Conservation (phyloP, 2,329 filamentous ascomycete species). For the Colletotrichum caudatum region DNA sequence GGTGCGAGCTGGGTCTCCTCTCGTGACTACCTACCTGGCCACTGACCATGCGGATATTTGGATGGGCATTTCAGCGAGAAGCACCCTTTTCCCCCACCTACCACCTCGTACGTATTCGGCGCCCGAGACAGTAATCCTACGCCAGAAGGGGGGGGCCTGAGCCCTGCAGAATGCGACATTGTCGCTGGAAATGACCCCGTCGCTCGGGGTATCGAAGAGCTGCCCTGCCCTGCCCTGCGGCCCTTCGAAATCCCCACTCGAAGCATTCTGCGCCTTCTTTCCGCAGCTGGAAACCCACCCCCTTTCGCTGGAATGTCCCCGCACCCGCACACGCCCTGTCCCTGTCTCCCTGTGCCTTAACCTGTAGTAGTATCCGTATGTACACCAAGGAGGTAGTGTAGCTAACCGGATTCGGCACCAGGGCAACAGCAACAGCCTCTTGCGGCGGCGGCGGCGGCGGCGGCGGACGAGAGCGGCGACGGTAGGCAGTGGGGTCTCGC, state of each 20-base stretch:
- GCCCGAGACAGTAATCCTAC: background rate
- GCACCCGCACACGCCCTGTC: constrained; percentile 15
- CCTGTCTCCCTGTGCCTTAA: background rate
- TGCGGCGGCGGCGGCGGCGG: background rate
- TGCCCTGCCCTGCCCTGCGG: background rate
- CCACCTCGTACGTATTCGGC: background rate
- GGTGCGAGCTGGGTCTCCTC: background rate
- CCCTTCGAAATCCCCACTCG: background rate
- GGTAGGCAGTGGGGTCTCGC: background rate
- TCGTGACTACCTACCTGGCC: background rate
- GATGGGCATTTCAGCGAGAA: constrained; percentile 1
- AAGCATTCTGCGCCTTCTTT: constrained; percentile 33
- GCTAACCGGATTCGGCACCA: constrained; percentile 8
- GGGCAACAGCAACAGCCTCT: background rate
- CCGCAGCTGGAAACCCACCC: constrained; percentile 21
- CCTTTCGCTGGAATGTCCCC: constrained; percentile 10
- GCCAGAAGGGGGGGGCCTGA: background rate
- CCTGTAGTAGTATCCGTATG: too few species aligned
- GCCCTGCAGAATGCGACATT: background rate
- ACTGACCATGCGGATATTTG: background rate
- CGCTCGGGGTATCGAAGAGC: background rate
- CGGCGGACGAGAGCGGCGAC: constrained; percentile 1
- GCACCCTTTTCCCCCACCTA: background rate
- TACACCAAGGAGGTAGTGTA: too few species aligned
- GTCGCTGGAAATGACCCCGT: background rate